Base-by-base conservation (phyloP, 2,329 filamentous ascomycete genomes). In the Neurospora crassa region DNA sequence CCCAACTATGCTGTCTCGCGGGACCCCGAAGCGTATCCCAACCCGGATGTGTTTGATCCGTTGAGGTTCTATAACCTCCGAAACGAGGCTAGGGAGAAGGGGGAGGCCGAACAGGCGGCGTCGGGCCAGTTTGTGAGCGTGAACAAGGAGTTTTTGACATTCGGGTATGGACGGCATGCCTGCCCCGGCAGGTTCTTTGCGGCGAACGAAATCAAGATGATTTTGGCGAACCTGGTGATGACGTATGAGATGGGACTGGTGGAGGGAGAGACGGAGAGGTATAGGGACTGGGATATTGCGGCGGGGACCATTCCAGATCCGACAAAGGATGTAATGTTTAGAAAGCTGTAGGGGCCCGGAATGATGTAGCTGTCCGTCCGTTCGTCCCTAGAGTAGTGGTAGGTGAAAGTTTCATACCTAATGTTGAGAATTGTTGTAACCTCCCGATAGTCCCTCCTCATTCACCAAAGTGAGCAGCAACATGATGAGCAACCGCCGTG, bases 401-500 rank as follows among this genome's bases (percentile, higher is more conserved):
- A 37, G 34, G 34, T 37, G 34, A 8, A 37, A 37, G 29, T 37
- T 37, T 37, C 34, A 37, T 37, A 24, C 24, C 24, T 24, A 37
- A 37, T 8, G 8, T 37, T 37, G 16, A 3, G 40, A 70, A 41
- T 41, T 29, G 53, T 14, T 18, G 29, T 29, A n/a, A 42, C 34
- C 18, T 24, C 68, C 12, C n/a, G 18, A 16, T 40, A 16, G 16
- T 43, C 74, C 34, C 34, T 37, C 34, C 37, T 74, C 74, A 77
- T 34, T 75, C 75, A 20, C 83, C 81, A 70, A 90, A 89, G 77
- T 90, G 88, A 3, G 76, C 78, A 37, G 87, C 86, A 72, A 92
- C 89, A 76, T 93, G 91, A 79, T 90, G 85, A 11, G 87, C 87
- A 11, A 93, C 89, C 10, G 90, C 91, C 0, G 82, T 81, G 75